Conservation (phyloP, 495 filamentous ascomycete species). For the Aspergillus carlsbadensis region DNA sequence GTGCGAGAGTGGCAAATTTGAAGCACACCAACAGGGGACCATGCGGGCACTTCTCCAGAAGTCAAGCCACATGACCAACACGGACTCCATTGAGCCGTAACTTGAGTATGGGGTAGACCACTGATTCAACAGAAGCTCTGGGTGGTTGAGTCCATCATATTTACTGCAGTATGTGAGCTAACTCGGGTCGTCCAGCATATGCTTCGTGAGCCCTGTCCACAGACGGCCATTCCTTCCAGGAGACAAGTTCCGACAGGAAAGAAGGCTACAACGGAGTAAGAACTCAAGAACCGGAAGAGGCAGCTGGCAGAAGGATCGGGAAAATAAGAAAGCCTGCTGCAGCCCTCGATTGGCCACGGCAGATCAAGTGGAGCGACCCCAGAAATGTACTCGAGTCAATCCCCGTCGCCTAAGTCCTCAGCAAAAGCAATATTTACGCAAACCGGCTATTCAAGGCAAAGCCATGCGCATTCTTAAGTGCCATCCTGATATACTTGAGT, state of each 20-base stretch:
- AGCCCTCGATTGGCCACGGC: slow-evolving; percentile 4
- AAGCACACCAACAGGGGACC: not conserved
- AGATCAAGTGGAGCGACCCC: slow-evolving; percentile 6
- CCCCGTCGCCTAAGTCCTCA: not conserved
- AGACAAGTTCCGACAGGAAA: not conserved
- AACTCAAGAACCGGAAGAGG: too few relatives aligned
- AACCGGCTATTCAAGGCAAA: not conserved
- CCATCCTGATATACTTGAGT: not conserved
- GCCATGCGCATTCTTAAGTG: not conserved
- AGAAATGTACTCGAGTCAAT: not conserved
- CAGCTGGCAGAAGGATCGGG: not conserved
- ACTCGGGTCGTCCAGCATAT: not conserved
- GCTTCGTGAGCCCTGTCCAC: not conserved
- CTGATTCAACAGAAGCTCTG: not conserved
- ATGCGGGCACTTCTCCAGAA: slow-evolving; percentile 1
- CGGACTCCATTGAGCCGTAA: not conserved
- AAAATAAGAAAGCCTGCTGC: not conserved
- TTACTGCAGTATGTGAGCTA: too few relatives aligned
- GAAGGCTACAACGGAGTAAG: not conserved
- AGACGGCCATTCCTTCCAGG: not conserved
- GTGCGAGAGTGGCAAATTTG: slow-evolving; percentile 1
- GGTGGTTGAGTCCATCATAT: too few relatives aligned
- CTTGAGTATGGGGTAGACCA: not conserved
- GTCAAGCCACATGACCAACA: not conserved
- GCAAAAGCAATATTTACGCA: not conserved